phyloP scores from a whole-genome alignment of 805 yeast genomes.

The Starmerella floris region DNA sequence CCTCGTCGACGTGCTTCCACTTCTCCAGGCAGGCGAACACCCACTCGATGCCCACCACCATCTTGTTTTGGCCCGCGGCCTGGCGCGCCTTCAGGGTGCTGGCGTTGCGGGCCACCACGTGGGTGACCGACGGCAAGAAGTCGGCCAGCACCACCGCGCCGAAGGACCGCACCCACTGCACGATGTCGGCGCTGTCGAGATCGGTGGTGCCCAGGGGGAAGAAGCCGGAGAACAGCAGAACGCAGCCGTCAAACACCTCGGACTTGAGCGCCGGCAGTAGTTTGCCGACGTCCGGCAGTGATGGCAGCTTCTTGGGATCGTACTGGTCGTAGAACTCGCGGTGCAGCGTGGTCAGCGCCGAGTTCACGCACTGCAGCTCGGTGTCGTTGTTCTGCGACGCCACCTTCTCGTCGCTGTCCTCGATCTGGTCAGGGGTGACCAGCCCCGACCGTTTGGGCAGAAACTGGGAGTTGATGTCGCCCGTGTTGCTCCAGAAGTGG shows the following conservation, averaged over 20 bases:
- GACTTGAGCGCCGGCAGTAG: constrained; percentile 56
- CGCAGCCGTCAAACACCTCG: constrained; percentile 51
- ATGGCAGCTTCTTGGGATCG: constrained; percentile 22
- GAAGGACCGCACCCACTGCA: constrained; percentile 80
- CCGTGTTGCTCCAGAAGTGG: constrained; percentile 92
- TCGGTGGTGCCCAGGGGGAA: constrained; percentile 62
- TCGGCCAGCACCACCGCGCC: constrained; percentile 76
- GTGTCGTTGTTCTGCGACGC: constrained; percentile 34
- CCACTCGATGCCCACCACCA: constrained; percentile 89
- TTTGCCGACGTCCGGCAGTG: constrained; percentile 24
- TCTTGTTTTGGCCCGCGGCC: constrained; percentile 52
- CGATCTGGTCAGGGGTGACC: constrained; percentile 21
- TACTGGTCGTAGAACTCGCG: constrained; percentile 45
- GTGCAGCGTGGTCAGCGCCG: constrained; percentile 54
- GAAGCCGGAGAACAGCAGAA: constrained; percentile 75
- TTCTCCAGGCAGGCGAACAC: constrained; percentile 66
- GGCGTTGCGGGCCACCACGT: constrained; percentile 68
- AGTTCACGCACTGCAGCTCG: constrained; percentile 53
- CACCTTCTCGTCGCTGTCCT: constrained; percentile 4
- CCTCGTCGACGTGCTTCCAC: constrained; percentile 62
- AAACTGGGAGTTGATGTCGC: constrained; percentile 89
- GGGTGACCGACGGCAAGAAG: constrained; percentile 63
- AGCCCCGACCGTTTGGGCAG: constrained; percentile 54
- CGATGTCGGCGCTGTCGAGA: constrained; percentile 67
- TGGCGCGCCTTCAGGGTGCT: constrained; percentile 74